A percentile compares a stretch with the other conserved stretches of the same genome.
phyloP scores from a whole-genome alignment of 106 monocot genomes.

The Dioscorea zingiberensis region DNA sequence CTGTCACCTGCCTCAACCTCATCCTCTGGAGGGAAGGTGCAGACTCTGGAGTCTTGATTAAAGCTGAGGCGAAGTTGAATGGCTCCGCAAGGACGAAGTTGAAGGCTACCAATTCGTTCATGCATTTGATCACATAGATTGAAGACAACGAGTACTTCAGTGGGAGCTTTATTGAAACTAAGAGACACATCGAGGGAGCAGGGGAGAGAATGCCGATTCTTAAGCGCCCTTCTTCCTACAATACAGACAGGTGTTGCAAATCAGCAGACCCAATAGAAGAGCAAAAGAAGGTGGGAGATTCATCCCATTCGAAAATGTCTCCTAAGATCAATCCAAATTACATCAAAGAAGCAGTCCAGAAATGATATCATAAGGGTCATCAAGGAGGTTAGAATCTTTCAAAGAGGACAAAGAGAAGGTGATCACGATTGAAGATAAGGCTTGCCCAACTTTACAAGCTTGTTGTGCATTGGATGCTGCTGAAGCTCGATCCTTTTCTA shows the following conservation, averaged over 20 bases:
- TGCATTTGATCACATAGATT: constrained; percentile 57
- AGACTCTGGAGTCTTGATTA: constrained; percentile 57
- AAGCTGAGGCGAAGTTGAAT: constrained; percentile 25
- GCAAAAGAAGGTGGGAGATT: constrained; percentile 23
- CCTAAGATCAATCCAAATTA: constrained; percentile 39
- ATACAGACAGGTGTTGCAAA: too few relatives aligned
- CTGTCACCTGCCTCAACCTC: too few relatives aligned
- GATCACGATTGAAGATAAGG: constrained; percentile 85
- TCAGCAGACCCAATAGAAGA: constrained; percentile 20
- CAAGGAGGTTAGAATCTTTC: too few relatives aligned
- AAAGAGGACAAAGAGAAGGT: constrained; percentile 60
- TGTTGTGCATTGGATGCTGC: too few relatives aligned
- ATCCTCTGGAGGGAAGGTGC: too few relatives aligned
- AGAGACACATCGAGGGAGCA: constrained; percentile 40
- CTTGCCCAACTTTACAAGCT: too few relatives aligned
- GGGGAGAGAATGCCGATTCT: constrained; percentile 30
- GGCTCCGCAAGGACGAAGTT: constrained; percentile 28
- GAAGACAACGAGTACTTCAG: constrained; percentile 85
- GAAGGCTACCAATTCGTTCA: constrained; percentile 41
- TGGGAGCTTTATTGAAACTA: constrained; percentile 73
- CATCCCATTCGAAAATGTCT: constrained; percentile 57
- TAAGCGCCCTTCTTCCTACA: constrained; percentile 66
- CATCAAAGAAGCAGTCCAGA: too few relatives aligned
- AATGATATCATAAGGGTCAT: too few relatives aligned
- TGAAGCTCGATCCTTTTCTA: too few relatives aligned